Evolutionary conservation across 1,139 yeast species (phyloP).

Genomic region (Suhomyces yuchorum): DNA sequence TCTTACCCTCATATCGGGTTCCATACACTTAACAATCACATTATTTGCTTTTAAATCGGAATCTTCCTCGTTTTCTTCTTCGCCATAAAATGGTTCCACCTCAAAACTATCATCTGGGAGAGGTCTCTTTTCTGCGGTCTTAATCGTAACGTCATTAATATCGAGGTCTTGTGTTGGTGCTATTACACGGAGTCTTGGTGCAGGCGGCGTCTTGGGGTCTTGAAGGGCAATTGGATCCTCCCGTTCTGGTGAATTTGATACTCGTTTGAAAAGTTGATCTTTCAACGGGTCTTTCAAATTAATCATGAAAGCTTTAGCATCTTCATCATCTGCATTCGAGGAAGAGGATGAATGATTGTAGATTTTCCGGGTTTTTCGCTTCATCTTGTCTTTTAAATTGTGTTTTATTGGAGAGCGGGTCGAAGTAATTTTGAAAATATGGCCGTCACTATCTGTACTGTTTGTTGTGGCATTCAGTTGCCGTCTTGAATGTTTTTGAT

Average conservation of each 20-base stretch:
- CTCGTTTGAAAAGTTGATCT: constrained; percentile 20
- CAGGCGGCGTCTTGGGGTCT: constrained; percentile 7
- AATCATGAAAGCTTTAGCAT: neutral
- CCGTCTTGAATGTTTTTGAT: constrained; percentile 8
- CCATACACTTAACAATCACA: constrained; percentile 1
- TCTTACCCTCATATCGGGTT: constrained; percentile 1
- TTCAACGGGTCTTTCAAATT: constrained; percentile 15
- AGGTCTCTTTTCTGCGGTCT: constrained; percentile 9
- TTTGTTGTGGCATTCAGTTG: constrained; percentile 10
- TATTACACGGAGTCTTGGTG: constrained; percentile 3
- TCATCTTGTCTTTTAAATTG: constrained; percentile 14
- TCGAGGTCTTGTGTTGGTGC: constrained; percentile 11
- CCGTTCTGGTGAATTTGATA: constrained; percentile 12
- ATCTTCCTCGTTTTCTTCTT: neutral
- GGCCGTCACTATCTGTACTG: constrained; percentile 14
- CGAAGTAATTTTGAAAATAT: constrained; percentile 12
- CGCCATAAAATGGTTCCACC: constrained; percentile 2
- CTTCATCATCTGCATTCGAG: constrained; percentile 14
- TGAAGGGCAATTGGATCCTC: neutral
- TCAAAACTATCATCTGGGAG: constrained; percentile 2
- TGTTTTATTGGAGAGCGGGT: constrained; percentile 11
- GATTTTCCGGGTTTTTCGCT: constrained; percentile 12
- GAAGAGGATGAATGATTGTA: constrained; percentile 14
- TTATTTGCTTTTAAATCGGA: neutral
- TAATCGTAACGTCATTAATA: constrained; percentile 17